Conservation (phyloP, 306 rosid species). For the Echinosophora koreensis region DNA sequence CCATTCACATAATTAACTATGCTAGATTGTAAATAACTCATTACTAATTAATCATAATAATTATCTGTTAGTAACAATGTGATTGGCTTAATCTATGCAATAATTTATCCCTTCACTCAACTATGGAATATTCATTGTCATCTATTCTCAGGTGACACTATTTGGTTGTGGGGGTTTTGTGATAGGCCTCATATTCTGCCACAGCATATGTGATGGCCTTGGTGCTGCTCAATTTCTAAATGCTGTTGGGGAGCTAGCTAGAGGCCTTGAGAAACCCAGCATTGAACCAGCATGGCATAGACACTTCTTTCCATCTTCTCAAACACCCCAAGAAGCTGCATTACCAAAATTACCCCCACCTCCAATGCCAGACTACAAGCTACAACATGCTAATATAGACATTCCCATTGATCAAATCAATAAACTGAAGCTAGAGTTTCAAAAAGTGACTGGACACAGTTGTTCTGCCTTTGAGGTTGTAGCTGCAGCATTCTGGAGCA, state of each 20-base stretch:
- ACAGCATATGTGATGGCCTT: conserved; percentile 82
- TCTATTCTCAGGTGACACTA: conserved; percentile 65
- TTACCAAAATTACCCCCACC: conserved; percentile 35
- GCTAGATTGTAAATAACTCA: no score
- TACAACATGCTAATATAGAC: conserved; percentile 64
- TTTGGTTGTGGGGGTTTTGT: conserved; percentile 81
- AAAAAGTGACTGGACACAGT: conserved; percentile 50
- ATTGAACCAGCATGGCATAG: conserved; percentile 70
- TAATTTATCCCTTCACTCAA: background rate
- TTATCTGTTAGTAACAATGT: no score
- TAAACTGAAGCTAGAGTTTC: conserved; percentile 56
- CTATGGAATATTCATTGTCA: background rate
- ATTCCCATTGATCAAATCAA: conserved; percentile 55
- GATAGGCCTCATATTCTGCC: conserved; percentile 77
- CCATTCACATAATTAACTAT: no score
- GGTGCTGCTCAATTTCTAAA: conserved; percentile 90
- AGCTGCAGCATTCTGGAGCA: conserved; percentile 70
- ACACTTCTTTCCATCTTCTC: conserved; percentile 53
- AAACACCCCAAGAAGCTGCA: background rate
- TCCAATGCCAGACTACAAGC: conserved; percentile 47
- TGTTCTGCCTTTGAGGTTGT: conserved; percentile 78
- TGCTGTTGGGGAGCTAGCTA: conserved; percentile 73
- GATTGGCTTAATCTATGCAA: no score
- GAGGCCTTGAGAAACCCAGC: conserved; percentile 57
- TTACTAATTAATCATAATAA: no score